These are phyloP conservation scores for Leishmania tarentolae DNA, from an alignment of 208 protist genomes.

Conservation along the genomic window DNA sequence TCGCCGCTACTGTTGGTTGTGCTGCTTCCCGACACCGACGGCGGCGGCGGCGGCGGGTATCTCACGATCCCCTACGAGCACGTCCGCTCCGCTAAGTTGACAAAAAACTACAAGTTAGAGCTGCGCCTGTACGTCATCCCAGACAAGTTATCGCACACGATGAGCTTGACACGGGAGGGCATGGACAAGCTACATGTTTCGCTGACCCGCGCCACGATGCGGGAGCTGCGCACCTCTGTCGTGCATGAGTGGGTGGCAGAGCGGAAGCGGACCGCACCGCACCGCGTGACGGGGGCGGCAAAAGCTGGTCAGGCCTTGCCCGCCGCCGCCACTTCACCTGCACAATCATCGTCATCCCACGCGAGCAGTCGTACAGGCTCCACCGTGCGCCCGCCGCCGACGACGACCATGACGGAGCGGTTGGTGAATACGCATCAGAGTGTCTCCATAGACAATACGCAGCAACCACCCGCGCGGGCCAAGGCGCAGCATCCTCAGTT, in stretches of 20 bases:
- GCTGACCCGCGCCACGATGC: slow-evolving; percentile 71
- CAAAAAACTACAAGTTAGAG: slow-evolving; percentile 68
- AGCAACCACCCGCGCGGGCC: not conserved
- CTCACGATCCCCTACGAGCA: slow-evolving; percentile 89
- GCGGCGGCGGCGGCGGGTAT: slow-evolving; percentile 47
- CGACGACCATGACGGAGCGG: slow-evolving; percentile 17
- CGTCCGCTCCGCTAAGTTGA: slow-evolving; percentile 81
- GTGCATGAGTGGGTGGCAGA: slow-evolving; percentile 83
- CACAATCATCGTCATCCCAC: not conserved
- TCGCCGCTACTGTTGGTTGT: slow-evolving; percentile 71
- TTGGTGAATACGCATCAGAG: slow-evolving; percentile 9
- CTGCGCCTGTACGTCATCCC: slow-evolving; percentile 78
- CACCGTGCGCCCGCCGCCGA: slow-evolving; percentile 3
- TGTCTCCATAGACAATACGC: not conserved
- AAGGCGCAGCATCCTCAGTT: not conserved
- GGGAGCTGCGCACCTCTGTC: slow-evolving; percentile 42
- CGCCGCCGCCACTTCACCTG: not conserved
- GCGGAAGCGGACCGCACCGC: slow-evolving; percentile 68
- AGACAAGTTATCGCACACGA: slow-evolving; percentile 52
- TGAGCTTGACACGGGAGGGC: slow-evolving; percentile 40
- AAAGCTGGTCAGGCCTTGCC: not conserved
- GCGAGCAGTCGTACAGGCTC: slow-evolving; percentile 3
- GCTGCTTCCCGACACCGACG: slow-evolving; percentile 46
- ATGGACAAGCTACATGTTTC: slow-evolving; percentile 67
- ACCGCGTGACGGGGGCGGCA: slow-evolving; percentile 6